A percentile compares a stretch with the other conserved stretches of the same genome.
Conservation (phyloP, 768 basidiomycete genomes). For the Cubamyces lactineus region DNA sequence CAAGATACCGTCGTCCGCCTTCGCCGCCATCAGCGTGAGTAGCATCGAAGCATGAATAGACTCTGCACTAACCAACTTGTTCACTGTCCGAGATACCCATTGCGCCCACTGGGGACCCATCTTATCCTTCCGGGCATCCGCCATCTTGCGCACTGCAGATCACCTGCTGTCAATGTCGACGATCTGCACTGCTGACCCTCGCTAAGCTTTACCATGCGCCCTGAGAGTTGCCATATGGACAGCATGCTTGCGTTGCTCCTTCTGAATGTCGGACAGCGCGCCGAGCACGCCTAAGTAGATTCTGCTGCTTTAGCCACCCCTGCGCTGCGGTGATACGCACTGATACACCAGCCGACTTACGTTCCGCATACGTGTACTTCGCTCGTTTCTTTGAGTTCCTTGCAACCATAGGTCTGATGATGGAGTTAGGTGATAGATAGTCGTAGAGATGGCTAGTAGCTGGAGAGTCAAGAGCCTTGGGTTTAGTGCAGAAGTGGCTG, state of each 20-base stretch:
- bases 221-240: conserved; percentile 50
- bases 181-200: neutral
- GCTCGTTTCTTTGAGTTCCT: conserved; percentile 25
- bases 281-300: conserved; percentile 51
- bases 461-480: neutral
- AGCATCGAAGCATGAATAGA: neutral
- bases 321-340: neutral
- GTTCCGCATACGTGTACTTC: conserved; percentile 46
- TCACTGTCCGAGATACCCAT: conserved; percentile 50
- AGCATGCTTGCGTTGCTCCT: conserved; percentile 47
- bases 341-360: conserved; percentile 34
- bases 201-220: conserved; percentile 45
- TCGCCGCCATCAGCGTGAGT: neutral
- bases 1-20: conserved; percentile 51
- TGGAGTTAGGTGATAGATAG: neutral
- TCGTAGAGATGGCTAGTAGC: conserved; percentile 7
- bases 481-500: neutral
- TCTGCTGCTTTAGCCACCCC: conserved; percentile 1
- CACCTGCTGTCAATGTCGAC: neutral
- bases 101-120: conserved; percentile 53
- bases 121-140: conserved; percentile 45
- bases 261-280: conserved; percentile 48
- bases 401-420: conserved; percentile 15
- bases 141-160: conserved; percentile 48
- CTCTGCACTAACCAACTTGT: conserved; percentile 41